Evolutionary conservation across 148 eudicot genomes (phyloP), one percentile per base, ranked within the genome.

Genomic region (Vaccinium darrowii): DNA sequence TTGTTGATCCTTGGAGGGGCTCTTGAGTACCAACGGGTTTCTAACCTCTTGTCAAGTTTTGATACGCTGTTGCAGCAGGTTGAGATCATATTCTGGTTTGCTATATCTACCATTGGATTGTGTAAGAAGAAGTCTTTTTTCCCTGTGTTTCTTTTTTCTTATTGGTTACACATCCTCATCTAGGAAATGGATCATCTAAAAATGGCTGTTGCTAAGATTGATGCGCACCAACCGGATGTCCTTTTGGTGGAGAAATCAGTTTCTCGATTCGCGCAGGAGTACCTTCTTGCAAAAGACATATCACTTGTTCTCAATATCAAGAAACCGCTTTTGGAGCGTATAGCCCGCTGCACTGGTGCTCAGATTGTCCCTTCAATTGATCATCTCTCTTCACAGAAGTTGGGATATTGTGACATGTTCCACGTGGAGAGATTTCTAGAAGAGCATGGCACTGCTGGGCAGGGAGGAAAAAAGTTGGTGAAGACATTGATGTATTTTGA

Each of bases 151-250:
- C 74, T 58, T 83, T 43, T 47, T 73, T 49, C 87, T 82, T 82
- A 80, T 82, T 82, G 63, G 39, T 80, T 86, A 53, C 53, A 60
- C 49, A 51, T 74, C 71, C 76, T 82, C 12, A 30, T 75, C n/a
- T 87, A 95, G 99, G 99, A 97, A 93, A 97, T 88, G 96, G 99
- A 97, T 87, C 98, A 97, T 90, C 89, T 97, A 67, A 95, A 94
- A 93, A 97, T 97, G 99, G 99, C 99, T 88, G 99, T 97, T 83
- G 98, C 99, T 36, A 97, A 94, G 89, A 97, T 97, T 81, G 98
- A 90, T 84, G 93, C 92, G 16, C 98, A 97, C 78, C 90, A 87
- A 69, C 98, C 98, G 33, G 86, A 94, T 89, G 86, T 97, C 71
- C 92, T 97, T 88, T 88, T 97, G 88, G 99, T 97, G 71, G 99